These are phyloP conservation scores for Syzygium aromaticum DNA, from an alignment of 345 rosid genomes.

Conservation along the genomic window DNA sequence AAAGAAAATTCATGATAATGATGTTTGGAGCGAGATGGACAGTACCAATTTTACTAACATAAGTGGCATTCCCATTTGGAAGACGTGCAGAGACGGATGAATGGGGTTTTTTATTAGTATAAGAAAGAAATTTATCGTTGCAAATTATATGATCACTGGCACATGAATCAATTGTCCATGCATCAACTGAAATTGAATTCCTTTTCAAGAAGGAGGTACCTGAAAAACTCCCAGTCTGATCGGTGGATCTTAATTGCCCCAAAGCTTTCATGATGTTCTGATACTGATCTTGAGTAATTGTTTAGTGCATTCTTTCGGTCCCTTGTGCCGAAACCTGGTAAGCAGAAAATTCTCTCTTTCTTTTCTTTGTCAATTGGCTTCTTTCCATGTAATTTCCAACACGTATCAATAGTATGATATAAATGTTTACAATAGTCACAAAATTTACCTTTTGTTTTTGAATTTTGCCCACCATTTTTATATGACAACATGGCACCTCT, in stretches of 20 bases:
- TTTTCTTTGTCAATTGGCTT: too few species aligned
- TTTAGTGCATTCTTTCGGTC: neutral
- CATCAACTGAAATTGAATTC: neutral
- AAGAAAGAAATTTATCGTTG: too few species aligned
- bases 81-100: neutral
- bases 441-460: too few species aligned
- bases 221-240: too few species aligned
- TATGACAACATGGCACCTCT: fast-evolving
- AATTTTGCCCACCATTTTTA: neutral
- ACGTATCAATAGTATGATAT: neutral
- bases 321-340: neutral
- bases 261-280: neutral
- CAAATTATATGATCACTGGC: neutral
- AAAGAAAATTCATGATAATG: neutral
- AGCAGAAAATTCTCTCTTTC: neutral
- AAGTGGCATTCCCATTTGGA: neutral
- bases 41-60: neutral
- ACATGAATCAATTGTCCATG: too few species aligned
- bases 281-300: neutral
- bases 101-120: neutral
- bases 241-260: neutral
- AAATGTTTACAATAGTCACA: neutral
- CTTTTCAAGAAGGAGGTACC: neutral
- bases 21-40: neutral
- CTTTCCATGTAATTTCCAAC: fast-evolving